Percentiles rank a stretch among this genome's conserved stretches.
Evolutionary conservation across 371 early-diverging fungal genomes (phyloP).

Genomic region (Lichtheimia corymbifera): DNA sequence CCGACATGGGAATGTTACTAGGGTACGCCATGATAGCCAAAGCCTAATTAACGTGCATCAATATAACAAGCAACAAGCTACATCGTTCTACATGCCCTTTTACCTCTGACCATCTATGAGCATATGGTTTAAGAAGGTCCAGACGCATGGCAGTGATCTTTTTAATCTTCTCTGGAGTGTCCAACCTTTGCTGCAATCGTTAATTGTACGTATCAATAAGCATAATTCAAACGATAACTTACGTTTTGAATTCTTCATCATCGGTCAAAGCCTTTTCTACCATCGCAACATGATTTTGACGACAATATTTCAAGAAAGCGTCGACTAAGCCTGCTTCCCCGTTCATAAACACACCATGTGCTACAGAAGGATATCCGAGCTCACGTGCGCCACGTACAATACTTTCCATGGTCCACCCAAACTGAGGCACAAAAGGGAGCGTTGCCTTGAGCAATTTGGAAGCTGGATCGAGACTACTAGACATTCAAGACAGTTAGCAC

Average conservation of each 20-base stretch:
- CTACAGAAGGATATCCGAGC: constrained; percentile 72
- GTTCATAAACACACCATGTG: constrained; percentile 71
- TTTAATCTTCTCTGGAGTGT: constrained; percentile 63
- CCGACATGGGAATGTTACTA: constrained; percentile 69
- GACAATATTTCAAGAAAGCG: constrained; percentile 70
- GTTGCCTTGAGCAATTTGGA: constrained; percentile 64
- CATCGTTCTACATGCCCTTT: background rate
- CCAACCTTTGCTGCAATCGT: constrained; percentile 24
- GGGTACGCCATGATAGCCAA: constrained; percentile 80
- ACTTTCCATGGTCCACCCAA: constrained; percentile 78
- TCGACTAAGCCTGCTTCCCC: constrained; percentile 76
- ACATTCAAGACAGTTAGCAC: background rate
- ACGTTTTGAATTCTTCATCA: background rate
- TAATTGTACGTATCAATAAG: background rate
- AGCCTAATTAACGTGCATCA: constrained; percentile 51
- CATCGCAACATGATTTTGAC: constrained; percentile 57
- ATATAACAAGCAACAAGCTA: background rate
- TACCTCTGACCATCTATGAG: constrained; percentile 81
- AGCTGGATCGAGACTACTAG: constrained; percentile 6
- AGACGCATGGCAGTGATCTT: constrained; percentile 69
- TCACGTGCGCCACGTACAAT: constrained; percentile 67
- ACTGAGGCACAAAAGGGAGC: constrained; percentile 62
- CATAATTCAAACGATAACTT: background rate
- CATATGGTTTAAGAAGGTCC: constrained; percentile 71
- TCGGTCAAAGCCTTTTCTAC: constrained; percentile 29